phyloP scores from a whole-genome alignment of 1,139 yeast genomes.

The Yamadazyma pseudoaaseri region DNA sequence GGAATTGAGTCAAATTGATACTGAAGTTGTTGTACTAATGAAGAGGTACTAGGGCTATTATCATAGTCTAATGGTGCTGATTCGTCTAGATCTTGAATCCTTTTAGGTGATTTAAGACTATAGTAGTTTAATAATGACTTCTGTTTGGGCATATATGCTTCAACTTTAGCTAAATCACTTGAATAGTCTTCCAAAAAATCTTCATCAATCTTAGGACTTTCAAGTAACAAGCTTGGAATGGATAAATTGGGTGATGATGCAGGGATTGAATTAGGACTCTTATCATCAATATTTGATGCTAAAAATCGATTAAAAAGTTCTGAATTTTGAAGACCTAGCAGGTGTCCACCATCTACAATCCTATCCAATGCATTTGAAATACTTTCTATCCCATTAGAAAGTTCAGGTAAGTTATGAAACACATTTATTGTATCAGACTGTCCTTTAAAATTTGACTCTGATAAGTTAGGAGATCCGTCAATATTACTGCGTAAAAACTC shows the following conservation, averaged over 20 bases:
- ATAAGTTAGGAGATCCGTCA: background rate
- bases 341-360: slow-evolving; percentile 29
- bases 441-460: background rate
- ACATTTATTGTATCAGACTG: background rate
- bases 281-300: slow-evolving; percentile 13
- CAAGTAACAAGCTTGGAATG: background rate
- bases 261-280: slow-evolving; percentile 2
- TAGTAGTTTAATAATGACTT: slow-evolving; percentile 1
- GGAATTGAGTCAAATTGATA: slow-evolving; percentile 32
- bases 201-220: slow-evolving; percentile 6
- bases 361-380: slow-evolving; percentile 29
- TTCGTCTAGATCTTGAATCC: slow-evolving; percentile 6
- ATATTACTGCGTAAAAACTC: background rate
- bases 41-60: slow-evolving; percentile 5
- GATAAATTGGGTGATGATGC: slow-evolving; percentile 1
- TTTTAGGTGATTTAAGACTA: background rate
- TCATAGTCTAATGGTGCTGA: slow-evolving; percentile 10
- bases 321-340: slow-evolving; percentile 27
- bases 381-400: slow-evolving; percentile 26
- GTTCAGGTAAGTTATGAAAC: slow-evolving; percentile 9
- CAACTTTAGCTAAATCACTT: slow-evolving; percentile 21
- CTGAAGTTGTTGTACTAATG: background rate
- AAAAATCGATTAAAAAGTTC: slow-evolving; percentile 29
- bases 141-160: slow-evolving; percentile 17
- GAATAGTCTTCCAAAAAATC: slow-evolving; percentile 19